These are phyloP conservation scores for Globisporangium cylindrosporum DNA, from an alignment of 352 stramenopile genomes.

Conservation along the genomic window DNA sequence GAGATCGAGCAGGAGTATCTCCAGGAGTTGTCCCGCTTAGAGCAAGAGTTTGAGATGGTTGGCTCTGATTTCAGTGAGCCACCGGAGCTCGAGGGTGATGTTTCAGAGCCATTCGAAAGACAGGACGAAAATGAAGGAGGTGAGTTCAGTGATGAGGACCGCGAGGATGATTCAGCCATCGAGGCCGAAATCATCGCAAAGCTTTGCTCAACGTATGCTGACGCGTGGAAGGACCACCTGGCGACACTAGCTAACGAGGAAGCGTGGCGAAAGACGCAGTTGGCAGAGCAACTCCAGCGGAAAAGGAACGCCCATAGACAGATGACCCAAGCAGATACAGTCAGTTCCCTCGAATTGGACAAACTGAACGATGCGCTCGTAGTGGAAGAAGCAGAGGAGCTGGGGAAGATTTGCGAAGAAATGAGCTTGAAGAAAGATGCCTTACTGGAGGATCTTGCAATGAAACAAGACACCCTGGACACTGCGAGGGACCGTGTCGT, in stretches of 20 bases:
- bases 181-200: slow-evolving; percentile 35
- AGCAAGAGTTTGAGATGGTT: slow-evolving; percentile 48
- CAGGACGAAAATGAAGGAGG: background rate
- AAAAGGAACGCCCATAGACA: slow-evolving; percentile 12
- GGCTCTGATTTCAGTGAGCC: slow-evolving; percentile 25
- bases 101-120: background rate
- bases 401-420: slow-evolving; percentile 12
- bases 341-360: background rate
- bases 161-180: slow-evolving; percentile 18
- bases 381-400: slow-evolving; percentile 12
- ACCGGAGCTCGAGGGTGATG: slow-evolving; percentile 13
- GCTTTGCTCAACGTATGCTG: slow-evolving; percentile 29
- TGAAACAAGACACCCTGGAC: slow-evolving; percentile 41
- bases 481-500: slow-evolving; percentile 10
- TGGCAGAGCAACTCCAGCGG: slow-evolving; percentile 24
- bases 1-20: slow-evolving; percentile 59
- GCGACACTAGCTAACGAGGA: slow-evolving; percentile 27
- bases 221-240: slow-evolving; percentile 30
- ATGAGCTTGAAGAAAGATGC: slow-evolving; percentile 21
- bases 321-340: background rate
- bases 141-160: background rate
- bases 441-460: slow-evolving; percentile 32
- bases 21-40: slow-evolving; percentile 39
- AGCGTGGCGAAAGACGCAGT: slow-evolving; percentile 29
- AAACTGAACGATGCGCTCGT: background rate